Base-by-base conservation (phyloP, 345 rosid species). In the Syzygium aqueum region DNA sequence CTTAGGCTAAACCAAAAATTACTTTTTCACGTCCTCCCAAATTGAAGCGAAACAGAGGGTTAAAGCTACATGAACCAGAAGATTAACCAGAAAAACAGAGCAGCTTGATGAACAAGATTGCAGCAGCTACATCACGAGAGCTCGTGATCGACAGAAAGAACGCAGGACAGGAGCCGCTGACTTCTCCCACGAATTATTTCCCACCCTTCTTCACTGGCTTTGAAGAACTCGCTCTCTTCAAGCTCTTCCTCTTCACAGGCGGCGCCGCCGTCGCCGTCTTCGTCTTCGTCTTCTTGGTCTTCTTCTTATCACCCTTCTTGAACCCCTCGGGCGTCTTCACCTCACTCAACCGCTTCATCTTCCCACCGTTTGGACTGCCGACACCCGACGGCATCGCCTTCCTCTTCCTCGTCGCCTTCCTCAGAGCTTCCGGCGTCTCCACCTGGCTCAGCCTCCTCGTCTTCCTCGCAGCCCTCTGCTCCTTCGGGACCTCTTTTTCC, bases 381-480 rank as follows among this genome's bases (percentile, higher is more conserved):
- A 73, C 49, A 49, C 37, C 87, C 27, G 61, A 10, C 51, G 57
- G 37, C 51, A 54, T 89, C 82, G 2, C 89, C 86, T 11, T 85
- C 49, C 65, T 87, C 54, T 87, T 84, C 80, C 88, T 84, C 25
- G 57, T 84, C 15, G 49, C 49, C 77, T 82, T 90, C 88, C 89
- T 89, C 7, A 90, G 50, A 54, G 84, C 89, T 67, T 92, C 91
- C 9, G 93, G 91, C 13, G 91, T 92, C 84, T 90, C 89, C 17
- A 92, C 88, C 87, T 86, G 92, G 87, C 91, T 90, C 51, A 92
- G 87, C 88, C 91, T 91, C 89, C 89, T 91, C n/a, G 86, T 89
- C 90, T 87, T 89, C 49, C 82, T 73, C 82, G 27, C 11, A 2
- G 49, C 27, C 82, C 82, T 73, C 82, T 73, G 49, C 49, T 73